These are phyloP conservation scores for Nemania bipapillata DNA, from an alignment of 2,329 filamentous ascomycete species.

Conservation along the genomic window DNA sequence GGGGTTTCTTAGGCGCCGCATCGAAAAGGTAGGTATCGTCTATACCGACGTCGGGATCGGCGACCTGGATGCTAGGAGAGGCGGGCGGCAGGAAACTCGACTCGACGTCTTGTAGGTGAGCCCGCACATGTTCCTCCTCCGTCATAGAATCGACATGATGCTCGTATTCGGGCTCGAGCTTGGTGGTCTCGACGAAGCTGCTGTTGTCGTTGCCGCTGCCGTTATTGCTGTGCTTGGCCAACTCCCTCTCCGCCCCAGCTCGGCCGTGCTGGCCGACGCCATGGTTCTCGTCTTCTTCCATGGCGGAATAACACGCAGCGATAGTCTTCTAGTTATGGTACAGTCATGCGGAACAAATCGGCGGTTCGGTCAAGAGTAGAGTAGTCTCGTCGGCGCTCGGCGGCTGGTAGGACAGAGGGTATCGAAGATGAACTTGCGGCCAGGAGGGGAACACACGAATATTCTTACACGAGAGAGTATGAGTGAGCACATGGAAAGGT, in stretches of 20 bases:
- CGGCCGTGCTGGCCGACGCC: constrained; percentile 17
- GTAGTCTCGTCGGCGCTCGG: background rate
- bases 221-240: constrained; percentile 22
- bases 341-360: constrained; percentile 11
- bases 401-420: background rate
- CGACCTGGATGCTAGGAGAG: constrained; percentile 65
- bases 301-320: constrained; percentile 14
- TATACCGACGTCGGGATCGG: constrained; percentile 58
- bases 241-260: background rate
- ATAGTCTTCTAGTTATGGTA: background rate
- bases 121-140: constrained; percentile 63
- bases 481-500: too few species aligned
- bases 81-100: constrained; percentile 71
- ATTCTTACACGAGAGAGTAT: too few species aligned
- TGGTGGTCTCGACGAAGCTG: constrained; percentile 49
- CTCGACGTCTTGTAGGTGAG: constrained; percentile 71
- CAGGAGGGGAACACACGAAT: too few species aligned
- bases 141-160: constrained; percentile 62
- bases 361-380: background rate
- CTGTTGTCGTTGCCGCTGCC: constrained; percentile 41
- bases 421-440: background rate
- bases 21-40: constrained; percentile 73
- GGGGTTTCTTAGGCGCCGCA: constrained; percentile 51
- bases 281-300: constrained; percentile 42
- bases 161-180: constrained; percentile 49